These are phyloP conservation scores for Boletellus sp. DNA, from an alignment of 1,284 basidiomycete genomes.

Conservation along the genomic window DNA sequence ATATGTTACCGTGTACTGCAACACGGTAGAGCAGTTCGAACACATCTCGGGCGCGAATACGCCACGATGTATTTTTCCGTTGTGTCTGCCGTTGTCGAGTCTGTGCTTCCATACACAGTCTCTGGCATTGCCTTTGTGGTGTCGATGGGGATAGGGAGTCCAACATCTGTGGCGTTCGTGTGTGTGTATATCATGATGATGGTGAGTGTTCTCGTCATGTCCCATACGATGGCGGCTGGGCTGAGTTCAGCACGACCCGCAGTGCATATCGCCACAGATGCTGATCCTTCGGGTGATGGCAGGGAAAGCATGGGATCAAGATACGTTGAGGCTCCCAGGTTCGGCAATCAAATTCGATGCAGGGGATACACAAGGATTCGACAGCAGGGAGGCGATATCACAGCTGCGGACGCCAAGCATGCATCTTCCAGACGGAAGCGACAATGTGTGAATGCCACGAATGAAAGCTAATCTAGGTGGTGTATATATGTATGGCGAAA, in stretches of 20 bases:
- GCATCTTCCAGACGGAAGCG: neutral
- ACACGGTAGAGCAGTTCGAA: constrained; percentile 8
- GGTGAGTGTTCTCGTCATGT: constrained; percentile 9
- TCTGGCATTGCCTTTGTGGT: constrained; percentile 27
- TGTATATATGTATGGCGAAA: neutral
- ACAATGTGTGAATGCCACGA: neutral
- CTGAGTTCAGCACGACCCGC: neutral
- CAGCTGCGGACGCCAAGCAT: neutral
- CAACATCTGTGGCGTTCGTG: constrained; percentile 8
- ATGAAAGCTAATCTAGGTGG: neutral
- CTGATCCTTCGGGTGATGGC: constrained; percentile 23
- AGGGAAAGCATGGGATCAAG: constrained; percentile 13
- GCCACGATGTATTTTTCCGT: constrained; percentile 19
- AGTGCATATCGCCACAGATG: constrained; percentile 33
- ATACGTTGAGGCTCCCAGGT: neutral
- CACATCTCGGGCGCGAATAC: constrained; percentile 14
- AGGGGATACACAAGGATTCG: neutral
- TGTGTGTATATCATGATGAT: constrained; percentile 23
- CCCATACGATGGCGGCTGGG: neutral
- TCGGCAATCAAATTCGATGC: constrained; percentile 13
- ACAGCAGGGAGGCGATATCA: neutral
- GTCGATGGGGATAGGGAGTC: constrained; percentile 16
- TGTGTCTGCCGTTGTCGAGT: constrained; percentile 22
- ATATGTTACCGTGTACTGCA: constrained; percentile 25
- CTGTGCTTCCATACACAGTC: constrained; percentile 26